Evolutionary conservation across 305 asterid species (phyloP), one percentile per base, ranked within the genome.

Genomic region (Solanum aculeatissimum): DNA sequence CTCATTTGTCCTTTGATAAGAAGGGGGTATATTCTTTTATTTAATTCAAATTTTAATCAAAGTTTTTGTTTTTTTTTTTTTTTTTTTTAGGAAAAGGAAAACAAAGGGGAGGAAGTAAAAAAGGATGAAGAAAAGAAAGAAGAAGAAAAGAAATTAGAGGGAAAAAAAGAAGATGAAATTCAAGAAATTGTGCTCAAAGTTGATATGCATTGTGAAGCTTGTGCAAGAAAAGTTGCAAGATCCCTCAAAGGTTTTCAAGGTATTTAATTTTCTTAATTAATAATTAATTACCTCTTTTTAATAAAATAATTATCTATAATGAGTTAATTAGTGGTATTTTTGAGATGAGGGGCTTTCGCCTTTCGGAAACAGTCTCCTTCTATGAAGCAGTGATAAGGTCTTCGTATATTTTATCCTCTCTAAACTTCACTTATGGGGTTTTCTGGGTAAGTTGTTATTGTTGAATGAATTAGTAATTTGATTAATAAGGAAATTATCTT

Each of bases 191-290:
- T 95, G 66, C 96, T 95, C 43, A 94, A 90, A 86, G 99, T 94
- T 12, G 99, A 95, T 87, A 95, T 95, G 99, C 98, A 94, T 80
- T 95, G 99, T 45, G 94, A 92, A 87, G 99, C 97, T 84, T 95
- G 99, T 82, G 98, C 99, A 16, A 86, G 97, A 84, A 95, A 95
- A 91, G 97, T 95, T 69, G 90, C 95, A 19, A 89, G 92, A 87
- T 88, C 97, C 55, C 90, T 95, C 85, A 94, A 92, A 88, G 95
- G 97, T 80, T 94, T 94, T 82, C 87, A 93, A 90, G 99, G 98
- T 93, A 62, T 42, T 78, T 57, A 54, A 7, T 18, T 47, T 49
- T 9, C 82, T 47, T 3, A 9, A 49, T 47, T 45, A 49, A 21
- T 38, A 38, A 69, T 21, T 38, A 38, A 69, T 21, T 58, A 15